Percentiles rank a stretch among this genome's conserved stretches.
These are phyloP conservation scores for Eimeria falciformis DNA, from an alignment of 169 alveolate genomes.

Conservation along the genomic window DNA sequence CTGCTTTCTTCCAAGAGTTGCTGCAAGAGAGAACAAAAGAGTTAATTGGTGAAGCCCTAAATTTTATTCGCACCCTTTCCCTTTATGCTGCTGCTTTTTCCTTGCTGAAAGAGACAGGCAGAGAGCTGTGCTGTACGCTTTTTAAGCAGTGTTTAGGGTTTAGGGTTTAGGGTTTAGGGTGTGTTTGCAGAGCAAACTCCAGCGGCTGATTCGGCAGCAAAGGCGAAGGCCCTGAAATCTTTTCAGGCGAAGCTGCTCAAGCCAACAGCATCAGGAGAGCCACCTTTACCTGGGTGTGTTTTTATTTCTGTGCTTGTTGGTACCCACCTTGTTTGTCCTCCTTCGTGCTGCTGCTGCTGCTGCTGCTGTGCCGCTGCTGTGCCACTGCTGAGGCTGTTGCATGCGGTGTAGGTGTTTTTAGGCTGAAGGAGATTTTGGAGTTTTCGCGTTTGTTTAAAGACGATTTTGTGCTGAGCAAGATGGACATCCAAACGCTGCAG, in stretches of 20 bases:
- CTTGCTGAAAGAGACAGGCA: not conserved
- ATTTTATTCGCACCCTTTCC: not conserved
- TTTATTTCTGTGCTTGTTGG: not conserved
- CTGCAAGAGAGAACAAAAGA: constrained; percentile 86
- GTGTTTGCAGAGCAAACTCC: constrained; percentile 74
- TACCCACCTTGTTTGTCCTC: no score
- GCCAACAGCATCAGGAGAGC: constrained; percentile 73
- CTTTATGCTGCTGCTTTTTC: not conserved
- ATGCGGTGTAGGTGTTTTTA: not conserved
- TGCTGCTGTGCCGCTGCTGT: not conserved
- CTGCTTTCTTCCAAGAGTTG: constrained; percentile 90
- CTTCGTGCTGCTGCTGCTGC: constrained; percentile 36
- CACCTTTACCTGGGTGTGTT: not conserved
- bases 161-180: not conserved
- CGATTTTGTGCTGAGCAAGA: constrained; percentile 89
- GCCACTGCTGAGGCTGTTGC: not conserved
- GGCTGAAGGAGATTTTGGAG: constrained; percentile 74
- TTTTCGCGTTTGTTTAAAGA: constrained; percentile 89
- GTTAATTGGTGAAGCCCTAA: constrained; percentile 70
- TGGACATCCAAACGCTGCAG: constrained; percentile 89
- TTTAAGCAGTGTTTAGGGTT: no score
- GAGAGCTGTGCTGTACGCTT: not conserved
- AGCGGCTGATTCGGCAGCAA: constrained; percentile 75
- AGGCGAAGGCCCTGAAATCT: constrained; percentile 83
- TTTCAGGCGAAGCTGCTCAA: constrained; percentile 88